These are phyloP conservation scores for Pelargonium cotyledonis DNA, from an alignment of 441 rosid species.

Conservation along the genomic window DNA sequence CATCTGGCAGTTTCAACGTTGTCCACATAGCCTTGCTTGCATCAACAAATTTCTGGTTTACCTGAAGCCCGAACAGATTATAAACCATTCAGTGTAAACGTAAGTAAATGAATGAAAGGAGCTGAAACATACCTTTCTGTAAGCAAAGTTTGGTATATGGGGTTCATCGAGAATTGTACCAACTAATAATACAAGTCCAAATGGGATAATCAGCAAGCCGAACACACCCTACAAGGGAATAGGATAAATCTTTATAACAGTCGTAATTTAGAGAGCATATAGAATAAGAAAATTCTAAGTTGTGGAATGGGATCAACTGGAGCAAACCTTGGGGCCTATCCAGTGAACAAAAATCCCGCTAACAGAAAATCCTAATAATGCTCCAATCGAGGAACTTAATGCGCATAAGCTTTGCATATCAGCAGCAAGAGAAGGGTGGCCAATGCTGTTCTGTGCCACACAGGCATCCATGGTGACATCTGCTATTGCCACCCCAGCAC, in stretches of 20 bases:
- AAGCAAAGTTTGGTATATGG: conserved; percentile 40
- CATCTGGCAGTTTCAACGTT: conserved; percentile 62
- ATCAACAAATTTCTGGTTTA: conserved; percentile 50
- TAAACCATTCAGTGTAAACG: conserved; percentile 11
- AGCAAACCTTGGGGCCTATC: conserved; percentile 75
- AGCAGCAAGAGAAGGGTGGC: conserved; percentile 71
- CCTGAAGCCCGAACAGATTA: conserved; percentile 37
- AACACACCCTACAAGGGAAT: conserved; percentile 61
- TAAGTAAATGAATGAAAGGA: conserved; percentile 12
- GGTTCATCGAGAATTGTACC: conserved; percentile 70
- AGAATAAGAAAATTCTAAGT: conserved; percentile 5
- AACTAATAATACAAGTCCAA: conserved; percentile 51
- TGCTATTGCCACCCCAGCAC: conserved; percentile 77
- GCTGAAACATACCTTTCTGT: conserved; percentile 49
- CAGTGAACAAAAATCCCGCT: conserved; percentile 85
- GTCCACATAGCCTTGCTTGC: conserved; percentile 87
- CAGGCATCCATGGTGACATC: conserved; percentile 99
- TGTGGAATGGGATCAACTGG: conserved; percentile 4
- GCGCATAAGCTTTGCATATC: conserved; percentile 97
- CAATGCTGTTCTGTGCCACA: conserved; percentile 76
- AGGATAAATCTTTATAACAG: conserved; percentile 7
- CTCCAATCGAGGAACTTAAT: conserved; percentile 66
- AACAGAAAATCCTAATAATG: conserved; percentile 61
- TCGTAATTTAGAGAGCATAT: neutral
- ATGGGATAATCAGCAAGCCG: conserved; percentile 70